Conservation (phyloP, 2,329 filamentous ascomycete species). For the Cercospora sp. region DNA sequence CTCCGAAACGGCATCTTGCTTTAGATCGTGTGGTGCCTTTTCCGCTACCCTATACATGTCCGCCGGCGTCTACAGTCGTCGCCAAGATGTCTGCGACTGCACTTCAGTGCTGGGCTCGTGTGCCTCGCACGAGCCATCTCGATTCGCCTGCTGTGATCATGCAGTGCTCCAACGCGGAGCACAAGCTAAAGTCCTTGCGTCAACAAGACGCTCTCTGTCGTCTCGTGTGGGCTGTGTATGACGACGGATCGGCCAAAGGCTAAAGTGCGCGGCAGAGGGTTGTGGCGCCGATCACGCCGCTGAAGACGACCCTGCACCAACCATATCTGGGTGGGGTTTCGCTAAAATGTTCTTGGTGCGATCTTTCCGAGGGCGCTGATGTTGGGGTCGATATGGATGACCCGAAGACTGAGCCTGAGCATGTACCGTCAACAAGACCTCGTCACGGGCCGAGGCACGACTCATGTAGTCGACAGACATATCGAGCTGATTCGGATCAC, state of each 20-base stretch:
- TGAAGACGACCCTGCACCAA: neutral
- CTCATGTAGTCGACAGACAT: neutral
- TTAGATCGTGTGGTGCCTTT: neutral
- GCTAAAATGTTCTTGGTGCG: conserved; percentile 5
- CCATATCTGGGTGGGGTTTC: neutral
- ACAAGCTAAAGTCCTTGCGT: conserved; percentile 1
- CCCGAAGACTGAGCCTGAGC: neutral
- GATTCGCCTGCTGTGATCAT: neutral
- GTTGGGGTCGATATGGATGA: conserved; percentile 6
- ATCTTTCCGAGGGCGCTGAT: neutral
- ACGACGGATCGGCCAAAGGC: conserved; percentile 14
- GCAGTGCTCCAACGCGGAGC: neutral
- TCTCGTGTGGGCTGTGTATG: conserved; percentile 9
- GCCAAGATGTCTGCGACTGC: neutral
- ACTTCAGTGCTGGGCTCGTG: neutral
- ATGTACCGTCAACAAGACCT: neutral
- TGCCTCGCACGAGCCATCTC: neutral
- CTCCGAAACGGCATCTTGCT: conserved; percentile 2
- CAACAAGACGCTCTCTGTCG: neutral
- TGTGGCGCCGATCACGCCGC: conserved; percentile 14
- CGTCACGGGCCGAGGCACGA: conserved; percentile 3
- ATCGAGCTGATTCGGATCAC: neutral
- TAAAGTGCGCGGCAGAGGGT: conserved; percentile 2
- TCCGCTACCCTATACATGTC: neutral
- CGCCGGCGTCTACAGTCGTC: neutral